Evolutionary conservation across 257 asterid species (phyloP), one percentile per base, ranked within the genome.

Genomic region (Gentiana straminea): DNA sequence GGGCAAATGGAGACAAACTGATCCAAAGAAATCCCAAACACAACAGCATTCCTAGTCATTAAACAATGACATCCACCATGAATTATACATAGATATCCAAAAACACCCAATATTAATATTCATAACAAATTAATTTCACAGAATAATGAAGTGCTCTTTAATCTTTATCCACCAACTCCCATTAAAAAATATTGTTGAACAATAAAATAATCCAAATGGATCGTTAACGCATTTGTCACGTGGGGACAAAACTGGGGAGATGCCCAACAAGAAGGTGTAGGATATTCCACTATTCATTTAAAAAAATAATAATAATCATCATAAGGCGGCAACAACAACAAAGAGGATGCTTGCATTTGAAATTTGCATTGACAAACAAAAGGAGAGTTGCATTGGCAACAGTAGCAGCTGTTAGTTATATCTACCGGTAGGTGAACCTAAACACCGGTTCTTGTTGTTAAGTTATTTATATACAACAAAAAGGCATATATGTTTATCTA

Each of bases 381-480:
- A 41, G 46, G 9, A 41, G 9, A 10, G 46, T 41, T 7, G 46
- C 49, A 35, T 43, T 61, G 59, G 39, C 62, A 70, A 46, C 64
- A 70, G 77, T 64, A 51, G 70, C 62, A 65, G 64, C 67, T 59
- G 67, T 68, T 67, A 54, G 63, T 65, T 70, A 50, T 79, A 86
- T 80, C 95, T 71, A 83, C 95, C 86, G 75, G 95, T 83, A 67
- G 91, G 89, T 85, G 71, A 82, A 82, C 89, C 89, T 78, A 78
- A 75, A 65, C 59, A 64, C 56, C 57, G 9, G 50, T 57, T 57
- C 68, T 32, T 34, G n/a, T 39, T 24, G 24, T 24, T 24, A 24
- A 24, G 24, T 24, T 24, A 24, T 24, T 24, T 24, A 24, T 24
- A 24, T 24, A 24, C 24, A 24, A 24, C 24, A 24, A 24, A 24